Evolutionary conservation across 2,329 filamentous ascomycete genomes (phyloP), one percentile per base, ranked within the genome.

Genomic region (Cordyceps cicadae): DNA sequence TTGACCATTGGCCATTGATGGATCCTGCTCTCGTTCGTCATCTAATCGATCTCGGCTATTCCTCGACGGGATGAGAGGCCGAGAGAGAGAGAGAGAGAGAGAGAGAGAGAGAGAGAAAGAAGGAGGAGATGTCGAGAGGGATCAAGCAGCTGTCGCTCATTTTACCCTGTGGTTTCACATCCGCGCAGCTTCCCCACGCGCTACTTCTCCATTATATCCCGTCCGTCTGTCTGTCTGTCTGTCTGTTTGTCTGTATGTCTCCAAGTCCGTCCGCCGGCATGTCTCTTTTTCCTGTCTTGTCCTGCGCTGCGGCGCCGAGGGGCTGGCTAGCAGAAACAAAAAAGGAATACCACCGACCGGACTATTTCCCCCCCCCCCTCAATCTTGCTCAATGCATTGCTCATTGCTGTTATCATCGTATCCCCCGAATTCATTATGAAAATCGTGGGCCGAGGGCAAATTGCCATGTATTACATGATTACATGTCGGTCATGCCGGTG

Each of bases 131-230:
- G 6, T 8, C 8, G 32, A 34, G 3, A 3, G 32, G 32, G 26
- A 37, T n/a, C n/a, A 4, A 24, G 24, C 24, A 24, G 24, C 24
- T 26, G 43, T 39, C 11, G 17, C 48, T 59, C 84, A 88, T 66
- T 71, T 89, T 60, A 74, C 78, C 12, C 12, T 83, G 66, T 74
- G 90, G 24, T 79, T 80, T 4, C 90, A 89, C 65, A 76, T 88
- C 62, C 78, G 81, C 24, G 87, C 83, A 6, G 74, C 56, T 52
- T 74, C 48, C 56, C 56, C 56, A 51, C 46, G 46, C 26, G 37
- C 56, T 17, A 59, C 34, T 45, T 24, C 48, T n/a, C 14, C 15
- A 14, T 41, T 5, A 12, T 15, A 43, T 43, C 14, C 39, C 56
- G 48, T 52, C 26, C 48, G n/a, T 59, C 24, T 24, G 24, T 3